Evolutionary conservation across 148 eudicot species (phyloP).

Genomic region (Suaeda aralocaspica): DNA sequence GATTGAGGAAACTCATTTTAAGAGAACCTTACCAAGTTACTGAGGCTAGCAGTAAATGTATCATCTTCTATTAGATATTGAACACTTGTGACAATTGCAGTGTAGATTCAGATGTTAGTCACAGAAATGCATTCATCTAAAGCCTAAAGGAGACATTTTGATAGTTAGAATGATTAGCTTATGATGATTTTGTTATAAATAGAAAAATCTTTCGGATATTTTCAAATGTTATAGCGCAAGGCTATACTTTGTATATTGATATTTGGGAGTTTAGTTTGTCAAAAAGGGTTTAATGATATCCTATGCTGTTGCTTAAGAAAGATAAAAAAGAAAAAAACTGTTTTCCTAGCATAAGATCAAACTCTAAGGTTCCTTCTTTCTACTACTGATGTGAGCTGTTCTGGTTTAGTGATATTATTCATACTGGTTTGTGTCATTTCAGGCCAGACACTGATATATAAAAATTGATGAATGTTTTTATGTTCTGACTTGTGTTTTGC

Average conservation of each 20-base stretch:
- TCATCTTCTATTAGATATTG: background rate
- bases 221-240: slow-evolving; percentile 1
- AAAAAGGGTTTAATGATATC: background rate
- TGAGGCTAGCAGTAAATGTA: background rate
- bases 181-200: background rate
- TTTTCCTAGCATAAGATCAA: too few species aligned
- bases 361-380: background rate
- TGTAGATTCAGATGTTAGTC: background rate
- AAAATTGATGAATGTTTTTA: background rate
- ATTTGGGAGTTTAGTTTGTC: background rate
- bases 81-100: background rate
- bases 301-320: background rate
- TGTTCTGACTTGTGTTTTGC: background rate
- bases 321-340: too few species aligned
- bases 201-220: background rate
- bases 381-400: background rate
- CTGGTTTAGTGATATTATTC: background rate
- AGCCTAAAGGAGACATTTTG: background rate
- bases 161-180: background rate
- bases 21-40: background rate
- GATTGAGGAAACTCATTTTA: too few species aligned
- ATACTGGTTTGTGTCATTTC: background rate
- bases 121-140: background rate
- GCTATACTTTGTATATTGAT: background rate
- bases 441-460: background rate